Percentiles rank a stretch among this genome's conserved stretches.
Conservation (phyloP, 148 eudicot genomes). For the Tetragonia tetragonoides region DNA sequence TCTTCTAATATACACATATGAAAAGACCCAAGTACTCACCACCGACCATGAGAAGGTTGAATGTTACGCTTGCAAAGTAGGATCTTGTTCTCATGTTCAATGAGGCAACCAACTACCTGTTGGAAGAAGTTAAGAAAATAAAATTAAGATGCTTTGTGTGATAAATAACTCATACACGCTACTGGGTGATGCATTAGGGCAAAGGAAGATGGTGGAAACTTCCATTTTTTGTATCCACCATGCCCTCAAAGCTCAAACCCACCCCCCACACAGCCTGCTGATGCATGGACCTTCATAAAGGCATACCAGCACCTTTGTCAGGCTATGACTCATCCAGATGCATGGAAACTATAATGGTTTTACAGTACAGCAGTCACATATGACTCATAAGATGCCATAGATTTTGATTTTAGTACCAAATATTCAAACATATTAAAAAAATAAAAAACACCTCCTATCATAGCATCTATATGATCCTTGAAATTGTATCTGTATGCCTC, state of each 20-base stretch:
- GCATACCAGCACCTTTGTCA: not conserved
- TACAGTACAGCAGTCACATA: not conserved
- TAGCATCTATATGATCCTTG: too few species aligned
- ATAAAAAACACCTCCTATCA: too few species aligned
- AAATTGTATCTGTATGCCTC: too few species aligned
- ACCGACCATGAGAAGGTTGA: slow-evolving; percentile 91
- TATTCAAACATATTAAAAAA: not conserved
- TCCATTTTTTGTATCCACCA: not conserved
- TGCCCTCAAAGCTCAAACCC: not conserved
- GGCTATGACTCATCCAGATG: not conserved
- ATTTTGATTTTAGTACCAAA: not conserved
- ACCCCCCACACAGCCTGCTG: not conserved
- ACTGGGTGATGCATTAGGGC: not conserved
- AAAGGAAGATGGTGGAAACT: too few species aligned
- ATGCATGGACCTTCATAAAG: not conserved
- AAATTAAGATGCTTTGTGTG: not conserved
- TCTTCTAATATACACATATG: not conserved
- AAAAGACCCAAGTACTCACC: slow-evolving; percentile 45
- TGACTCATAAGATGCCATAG: not conserved
- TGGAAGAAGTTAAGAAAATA: slow-evolving; percentile 17
- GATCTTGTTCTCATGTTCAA: slow-evolving; percentile 90
- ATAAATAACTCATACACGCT: not conserved
- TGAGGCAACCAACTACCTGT: slow-evolving; percentile 98
- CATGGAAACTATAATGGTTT: not conserved
- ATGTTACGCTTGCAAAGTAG: slow-evolving; percentile 87